These are phyloP conservation scores for Theileria orientalis DNA, from an alignment of 169 alveolate species.

Conservation along the genomic window DNA sequence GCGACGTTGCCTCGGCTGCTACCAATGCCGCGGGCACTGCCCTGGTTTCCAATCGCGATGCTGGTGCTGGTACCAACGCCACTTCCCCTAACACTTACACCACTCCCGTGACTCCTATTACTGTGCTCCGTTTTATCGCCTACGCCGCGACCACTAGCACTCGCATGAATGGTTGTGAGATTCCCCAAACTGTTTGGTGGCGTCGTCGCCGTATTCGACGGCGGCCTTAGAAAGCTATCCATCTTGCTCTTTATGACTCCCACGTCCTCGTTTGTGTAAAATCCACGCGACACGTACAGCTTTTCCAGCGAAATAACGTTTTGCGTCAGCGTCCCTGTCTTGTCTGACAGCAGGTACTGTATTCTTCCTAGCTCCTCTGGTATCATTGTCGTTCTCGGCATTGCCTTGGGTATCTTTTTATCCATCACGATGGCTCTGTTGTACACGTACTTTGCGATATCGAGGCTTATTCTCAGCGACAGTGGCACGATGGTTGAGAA, in stretches of 20 bases:
- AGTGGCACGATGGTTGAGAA: constrained; percentile 96
- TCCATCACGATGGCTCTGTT: constrained; percentile 86
- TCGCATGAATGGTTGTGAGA: no score
- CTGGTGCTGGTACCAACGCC: no score
- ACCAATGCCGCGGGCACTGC: no score
- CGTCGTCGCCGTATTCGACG: no score
- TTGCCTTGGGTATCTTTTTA: constrained; percentile 89
- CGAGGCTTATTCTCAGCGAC: constrained; percentile 94
- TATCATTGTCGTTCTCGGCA: constrained; percentile 84
- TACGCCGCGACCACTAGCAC: no score
- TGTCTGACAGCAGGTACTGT: constrained; percentile 92
- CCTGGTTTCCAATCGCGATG: no score
- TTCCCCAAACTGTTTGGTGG: no score
- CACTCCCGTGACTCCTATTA: no score
- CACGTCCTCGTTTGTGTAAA: constrained; percentile 6
- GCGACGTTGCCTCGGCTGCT: no score
- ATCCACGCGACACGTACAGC: constrained; percentile 73
- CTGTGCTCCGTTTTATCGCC: no score
- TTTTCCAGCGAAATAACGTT: constrained; percentile 91
- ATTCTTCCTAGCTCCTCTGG: constrained; percentile 96
- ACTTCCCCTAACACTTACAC: no score
- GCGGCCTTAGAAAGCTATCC: no score
- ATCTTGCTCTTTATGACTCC: neutral
- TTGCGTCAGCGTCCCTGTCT: constrained; percentile 98
- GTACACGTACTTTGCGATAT: constrained; percentile 92